Percentiles rank a stretch among this genome's conserved stretches.
phyloP scores from a whole-genome alignment of 805 yeast species.

The Metschnikowia bowlesiae region DNA sequence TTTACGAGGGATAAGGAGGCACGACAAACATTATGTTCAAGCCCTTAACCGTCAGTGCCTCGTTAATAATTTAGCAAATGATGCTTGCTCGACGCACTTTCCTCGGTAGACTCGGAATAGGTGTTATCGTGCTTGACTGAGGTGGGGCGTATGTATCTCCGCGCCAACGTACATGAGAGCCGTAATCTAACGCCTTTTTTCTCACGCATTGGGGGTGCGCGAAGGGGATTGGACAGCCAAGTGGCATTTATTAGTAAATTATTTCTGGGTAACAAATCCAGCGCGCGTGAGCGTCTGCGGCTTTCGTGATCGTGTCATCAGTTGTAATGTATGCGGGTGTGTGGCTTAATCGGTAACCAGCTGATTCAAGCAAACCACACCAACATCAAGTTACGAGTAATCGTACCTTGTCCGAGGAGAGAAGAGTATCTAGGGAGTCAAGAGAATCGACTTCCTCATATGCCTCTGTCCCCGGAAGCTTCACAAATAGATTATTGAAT shows the following conservation, averaged over 20 bases:
- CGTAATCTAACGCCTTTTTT: background rate
- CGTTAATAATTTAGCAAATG: background rate
- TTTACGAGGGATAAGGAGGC: too few relatives aligned
- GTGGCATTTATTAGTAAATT: background rate
- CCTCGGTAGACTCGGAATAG: background rate
- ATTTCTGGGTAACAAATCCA: background rate
- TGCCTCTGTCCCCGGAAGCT: conserved; percentile 18
- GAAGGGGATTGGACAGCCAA: background rate
- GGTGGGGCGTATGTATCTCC: background rate
- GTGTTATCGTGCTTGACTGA: background rate
- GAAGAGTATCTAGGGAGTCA: conserved; percentile 15
- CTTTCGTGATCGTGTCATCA: background rate
- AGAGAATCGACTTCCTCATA: conserved; percentile 27
- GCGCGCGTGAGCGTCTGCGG: background rate
- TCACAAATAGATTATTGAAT: conserved; percentile 25
- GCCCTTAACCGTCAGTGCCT: background rate
- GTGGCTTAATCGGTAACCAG: background rate
- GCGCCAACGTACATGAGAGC: background rate
- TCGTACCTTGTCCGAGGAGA: conserved; percentile 19
- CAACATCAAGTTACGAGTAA: conserved; percentile 17
- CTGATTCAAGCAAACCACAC: background rate
- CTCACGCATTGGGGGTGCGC: background rate
- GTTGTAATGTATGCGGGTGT: background rate
- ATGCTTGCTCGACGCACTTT: background rate
- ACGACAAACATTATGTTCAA: too few relatives aligned